phyloP scores from a whole-genome alignment of 1,139 yeast genomes.

The Debaryomycetaceae sp. region DNA sequence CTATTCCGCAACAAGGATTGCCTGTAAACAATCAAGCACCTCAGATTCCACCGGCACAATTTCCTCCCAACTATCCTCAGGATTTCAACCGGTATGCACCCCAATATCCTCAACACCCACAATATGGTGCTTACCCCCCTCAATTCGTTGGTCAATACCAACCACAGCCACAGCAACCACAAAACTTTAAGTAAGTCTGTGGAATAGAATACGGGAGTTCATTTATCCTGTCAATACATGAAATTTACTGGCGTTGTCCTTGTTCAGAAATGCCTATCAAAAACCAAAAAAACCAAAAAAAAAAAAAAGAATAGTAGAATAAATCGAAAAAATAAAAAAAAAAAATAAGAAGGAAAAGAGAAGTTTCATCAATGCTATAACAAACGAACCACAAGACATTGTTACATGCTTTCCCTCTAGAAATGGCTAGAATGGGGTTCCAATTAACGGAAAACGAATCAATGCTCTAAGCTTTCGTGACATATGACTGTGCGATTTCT shows the following conservation, averaged over 20 bases:
- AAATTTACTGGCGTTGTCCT: too few relatives aligned
- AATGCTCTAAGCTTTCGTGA: neutral
- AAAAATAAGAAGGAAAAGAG: neutral
- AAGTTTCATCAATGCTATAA: neutral
- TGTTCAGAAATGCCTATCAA: too few relatives aligned
- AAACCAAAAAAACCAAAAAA: too few relatives aligned
- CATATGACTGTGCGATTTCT: neutral
- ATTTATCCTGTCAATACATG: too few relatives aligned
- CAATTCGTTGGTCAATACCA: conserved; percentile 10
- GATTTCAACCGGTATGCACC: conserved; percentile 27
- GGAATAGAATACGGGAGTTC: too few relatives aligned
- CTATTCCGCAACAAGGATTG: conserved; percentile 1
- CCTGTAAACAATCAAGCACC: conserved; percentile 13
- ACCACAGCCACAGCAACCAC: conserved; percentile 13
- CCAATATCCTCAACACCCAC: conserved; percentile 19
- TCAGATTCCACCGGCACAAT: conserved; percentile 14
- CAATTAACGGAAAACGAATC: neutral
- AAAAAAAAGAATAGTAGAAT: too few relatives aligned
- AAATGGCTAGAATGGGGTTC: neutral
- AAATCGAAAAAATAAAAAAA: neutral
- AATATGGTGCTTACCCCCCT: conserved; percentile 12
- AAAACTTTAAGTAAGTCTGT: conserved; percentile 1
- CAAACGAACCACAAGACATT: neutral
- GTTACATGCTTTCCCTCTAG: neutral
- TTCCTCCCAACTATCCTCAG: conserved; percentile 22